Evolutionary conservation across 345 rosid species (phyloP).

Genomic region (Theobroma cacao): DNA sequence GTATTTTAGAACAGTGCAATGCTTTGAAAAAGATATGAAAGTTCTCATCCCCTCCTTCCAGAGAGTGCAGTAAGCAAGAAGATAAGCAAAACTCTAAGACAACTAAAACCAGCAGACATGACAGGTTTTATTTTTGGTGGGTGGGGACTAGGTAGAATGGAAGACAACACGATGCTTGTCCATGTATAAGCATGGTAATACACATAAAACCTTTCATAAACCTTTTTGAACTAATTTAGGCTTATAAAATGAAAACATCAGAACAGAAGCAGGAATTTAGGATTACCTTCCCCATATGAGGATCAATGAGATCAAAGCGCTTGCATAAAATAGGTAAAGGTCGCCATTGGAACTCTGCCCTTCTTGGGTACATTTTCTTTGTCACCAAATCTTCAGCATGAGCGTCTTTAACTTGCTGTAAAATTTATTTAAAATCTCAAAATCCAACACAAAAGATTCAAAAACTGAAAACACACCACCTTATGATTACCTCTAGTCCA

Average conservation of each 20-base stretch:
- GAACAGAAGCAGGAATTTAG: neutral
- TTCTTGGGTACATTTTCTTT: slow-evolving; percentile 57
- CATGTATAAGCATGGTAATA: neutral
- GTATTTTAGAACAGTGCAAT: slow-evolving; percentile 7
- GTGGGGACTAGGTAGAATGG: no score
- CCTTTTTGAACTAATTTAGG: neutral
- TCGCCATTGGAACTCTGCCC: slow-evolving; percentile 95
- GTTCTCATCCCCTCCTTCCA: neutral
- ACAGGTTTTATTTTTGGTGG: neutral
- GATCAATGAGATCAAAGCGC: slow-evolving; percentile 95
- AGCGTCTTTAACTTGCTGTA: slow-evolving; percentile 53
- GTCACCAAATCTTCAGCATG: slow-evolving; percentile 45
- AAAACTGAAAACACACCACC: slow-evolving; percentile 9
- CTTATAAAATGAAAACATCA: slow-evolving; percentile 8
- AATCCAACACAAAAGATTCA: slow-evolving; percentile 16
- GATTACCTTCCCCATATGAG: slow-evolving; percentile 88
- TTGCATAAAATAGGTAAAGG: slow-evolving; percentile 89
- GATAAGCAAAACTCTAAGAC: neutral
- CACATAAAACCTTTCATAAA: neutral
- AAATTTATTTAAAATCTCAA: slow-evolving; percentile 18
- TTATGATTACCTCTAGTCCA: slow-evolving; percentile 60
- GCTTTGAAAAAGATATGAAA: no score
- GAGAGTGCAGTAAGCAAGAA: neutral
- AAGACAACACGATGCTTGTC: no score
- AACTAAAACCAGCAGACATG: neutral